These are phyloP conservation scores for Ceratopteris richardii DNA, from an alignment of 75 land plant genomes.

Conservation along the genomic window DNA sequence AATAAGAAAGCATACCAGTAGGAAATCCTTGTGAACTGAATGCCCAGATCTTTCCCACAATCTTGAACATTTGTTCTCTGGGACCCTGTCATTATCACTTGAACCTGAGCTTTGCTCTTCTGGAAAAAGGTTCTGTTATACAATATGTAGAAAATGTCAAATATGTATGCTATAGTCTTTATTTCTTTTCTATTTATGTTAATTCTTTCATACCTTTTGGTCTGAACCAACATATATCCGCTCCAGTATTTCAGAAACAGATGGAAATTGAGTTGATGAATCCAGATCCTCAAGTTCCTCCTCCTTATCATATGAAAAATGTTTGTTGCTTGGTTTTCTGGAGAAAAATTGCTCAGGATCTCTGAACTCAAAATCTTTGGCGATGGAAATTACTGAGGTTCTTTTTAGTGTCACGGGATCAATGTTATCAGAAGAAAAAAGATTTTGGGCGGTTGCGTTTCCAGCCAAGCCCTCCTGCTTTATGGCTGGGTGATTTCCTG, in stretches of 20 bases:
- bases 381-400: neutral
- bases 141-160: neutral
- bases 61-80: neutral
- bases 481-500: conserved; percentile 2
- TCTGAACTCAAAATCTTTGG: neutral
- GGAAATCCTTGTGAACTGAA: conserved; percentile 5
- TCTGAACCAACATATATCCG: conserved; percentile 8
- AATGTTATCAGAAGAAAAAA: neutral
- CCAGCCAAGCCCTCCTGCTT: conserved; percentile 1
- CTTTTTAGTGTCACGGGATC: neutral
- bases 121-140: neutral
- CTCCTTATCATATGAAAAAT: conserved; percentile 41
- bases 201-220: neutral
- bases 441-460: neutral
- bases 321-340: conserved; percentile 4
- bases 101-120: conserved; percentile 7
- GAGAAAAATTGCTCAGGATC: conserved; percentile 4
- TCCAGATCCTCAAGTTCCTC: conserved; percentile 23
- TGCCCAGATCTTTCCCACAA: neutral
- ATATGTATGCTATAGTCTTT: neutral
- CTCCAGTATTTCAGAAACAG: conserved; percentile 15
- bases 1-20: neutral
- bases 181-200: too few relatives aligned
- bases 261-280: conserved; percentile 16
- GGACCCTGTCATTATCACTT: neutral